These are phyloP conservation scores for Remersonia thermophila DNA, from an alignment of 2,329 filamentous ascomycete genomes.

Conservation along the genomic window DNA sequence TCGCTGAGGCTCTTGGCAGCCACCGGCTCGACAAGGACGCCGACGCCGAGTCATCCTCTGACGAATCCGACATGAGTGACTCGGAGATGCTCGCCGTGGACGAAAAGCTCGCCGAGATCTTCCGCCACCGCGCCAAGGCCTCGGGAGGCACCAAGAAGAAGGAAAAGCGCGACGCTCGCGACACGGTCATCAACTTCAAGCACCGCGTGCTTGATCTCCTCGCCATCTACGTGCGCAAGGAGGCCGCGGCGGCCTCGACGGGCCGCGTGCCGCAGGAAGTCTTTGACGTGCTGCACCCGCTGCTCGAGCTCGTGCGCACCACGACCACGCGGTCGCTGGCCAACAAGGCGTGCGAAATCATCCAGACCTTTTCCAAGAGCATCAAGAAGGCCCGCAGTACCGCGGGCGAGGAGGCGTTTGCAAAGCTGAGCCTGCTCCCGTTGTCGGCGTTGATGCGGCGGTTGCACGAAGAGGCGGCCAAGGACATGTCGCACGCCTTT, in stretches of 20 bases:
- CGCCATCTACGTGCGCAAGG: slow-evolving; percentile 70
- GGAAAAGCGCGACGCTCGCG: slow-evolving; percentile 75
- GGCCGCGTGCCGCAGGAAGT: slow-evolving; percentile 32
- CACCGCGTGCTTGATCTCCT: slow-evolving; percentile 82
- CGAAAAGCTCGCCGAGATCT: slow-evolving; percentile 69
- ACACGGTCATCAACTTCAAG: slow-evolving; percentile 89
- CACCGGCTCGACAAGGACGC: slow-evolving; percentile 49
- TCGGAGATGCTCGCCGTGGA: slow-evolving; percentile 91
- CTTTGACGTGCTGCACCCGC: slow-evolving; percentile 59
- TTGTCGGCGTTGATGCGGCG: slow-evolving; percentile 47
- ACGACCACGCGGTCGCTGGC: slow-evolving; percentile 65
- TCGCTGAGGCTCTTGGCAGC: slow-evolving; percentile 67
- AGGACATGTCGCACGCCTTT: slow-evolving; percentile 56
- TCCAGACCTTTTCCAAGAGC: slow-evolving; percentile 59
- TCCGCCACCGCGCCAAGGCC: slow-evolving; percentile 61
- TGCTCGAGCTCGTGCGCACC: slow-evolving; percentile 64
- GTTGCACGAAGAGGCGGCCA: slow-evolving; percentile 56
- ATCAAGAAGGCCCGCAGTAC: slow-evolving; percentile 44
- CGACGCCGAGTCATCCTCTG: slow-evolving; percentile 46
- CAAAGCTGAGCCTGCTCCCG: slow-evolving; percentile 27
- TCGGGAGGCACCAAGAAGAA: slow-evolving; percentile 54
- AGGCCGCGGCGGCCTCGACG: slow-evolving; percentile 52
- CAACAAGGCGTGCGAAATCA: slow-evolving; percentile 58
- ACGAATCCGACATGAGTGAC: slow-evolving; percentile 74
- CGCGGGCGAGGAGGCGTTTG: slow-evolving; percentile 30